Evolutionary conservation across 2,329 filamentous ascomycete species (phyloP).

Genomic region (Sclerotinia trifoliorum): DNA sequence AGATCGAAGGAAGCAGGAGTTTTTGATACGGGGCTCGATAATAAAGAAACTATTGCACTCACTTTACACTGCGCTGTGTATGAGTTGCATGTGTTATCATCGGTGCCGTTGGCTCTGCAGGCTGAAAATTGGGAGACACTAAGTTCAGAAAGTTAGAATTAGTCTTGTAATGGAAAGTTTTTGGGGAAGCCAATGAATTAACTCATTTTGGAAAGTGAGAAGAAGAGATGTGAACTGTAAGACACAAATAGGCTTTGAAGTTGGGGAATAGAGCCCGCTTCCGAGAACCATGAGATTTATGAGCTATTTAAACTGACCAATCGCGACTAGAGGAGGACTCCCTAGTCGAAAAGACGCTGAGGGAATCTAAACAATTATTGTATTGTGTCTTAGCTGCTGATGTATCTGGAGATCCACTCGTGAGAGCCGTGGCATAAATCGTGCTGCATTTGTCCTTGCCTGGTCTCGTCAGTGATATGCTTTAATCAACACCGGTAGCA

Average conservation of each 20-base stretch:
- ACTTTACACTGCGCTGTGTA: conserved; percentile 26
- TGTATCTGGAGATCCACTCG: conserved; percentile 22
- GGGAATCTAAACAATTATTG: conserved; percentile 26
- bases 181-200: too few species aligned
- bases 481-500: not conserved
- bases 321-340: conserved; percentile 1
- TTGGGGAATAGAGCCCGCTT: too few species aligned
- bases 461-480: not conserved
- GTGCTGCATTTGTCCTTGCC: conserved; percentile 28
- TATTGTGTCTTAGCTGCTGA: conserved; percentile 24
- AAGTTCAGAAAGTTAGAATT: not conserved
- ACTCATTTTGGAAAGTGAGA: not conserved
- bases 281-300: not conserved
- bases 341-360: conserved; percentile 24
- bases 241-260: not conserved
- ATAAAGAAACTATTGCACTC: not conserved
- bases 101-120: conserved; percentile 21
- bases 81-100: conserved; percentile 25
- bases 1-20: not conserved
- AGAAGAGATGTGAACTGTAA: not conserved
- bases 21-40: too few species aligned
- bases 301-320: not conserved
- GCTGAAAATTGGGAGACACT: conserved; percentile 19
- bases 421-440: conserved; percentile 25
- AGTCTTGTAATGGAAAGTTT: too few species aligned